Conservation (phyloP, 495 filamentous ascomycete genomes). For the Podospora comata region DNA sequence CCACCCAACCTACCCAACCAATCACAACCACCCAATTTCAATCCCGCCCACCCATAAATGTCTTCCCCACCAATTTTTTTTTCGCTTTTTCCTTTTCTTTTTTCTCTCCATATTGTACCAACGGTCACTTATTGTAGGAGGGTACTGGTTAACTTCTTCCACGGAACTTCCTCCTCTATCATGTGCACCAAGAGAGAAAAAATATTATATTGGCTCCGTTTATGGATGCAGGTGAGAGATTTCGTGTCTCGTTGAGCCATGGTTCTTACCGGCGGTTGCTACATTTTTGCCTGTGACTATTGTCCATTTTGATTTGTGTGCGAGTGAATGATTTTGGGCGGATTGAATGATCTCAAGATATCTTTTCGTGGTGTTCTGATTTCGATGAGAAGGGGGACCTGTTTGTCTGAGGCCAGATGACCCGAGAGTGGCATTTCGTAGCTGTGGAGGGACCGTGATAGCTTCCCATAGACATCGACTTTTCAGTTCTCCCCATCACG, state of each 20-base stretch:
- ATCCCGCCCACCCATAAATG: slow-evolving; percentile 25
- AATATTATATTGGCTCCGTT: slow-evolving; percentile 46
- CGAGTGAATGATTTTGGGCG: neutral
- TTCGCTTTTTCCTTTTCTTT: slow-evolving; percentile 32
- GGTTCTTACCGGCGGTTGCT: slow-evolving; percentile 62
- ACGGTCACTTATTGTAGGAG: slow-evolving; percentile 89
- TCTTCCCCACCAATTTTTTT: slow-evolving; percentile 17
- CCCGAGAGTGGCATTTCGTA: no score
- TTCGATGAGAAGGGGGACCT: no score
- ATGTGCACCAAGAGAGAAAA: slow-evolving; percentile 59
- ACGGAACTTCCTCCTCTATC: slow-evolving; percentile 58
- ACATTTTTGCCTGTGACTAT: slow-evolving; percentile 35
- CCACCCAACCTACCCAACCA: slow-evolving; percentile 18
- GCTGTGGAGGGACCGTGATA: no score
- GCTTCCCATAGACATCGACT: no score
- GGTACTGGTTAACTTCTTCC: slow-evolving; percentile 32
- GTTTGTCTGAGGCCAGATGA: no score
- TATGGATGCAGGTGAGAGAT: slow-evolving; percentile 58
- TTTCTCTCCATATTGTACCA: slow-evolving; percentile 55
- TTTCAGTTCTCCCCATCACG: no score
- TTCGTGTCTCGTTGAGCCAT: slow-evolving; percentile 46
- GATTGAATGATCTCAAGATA: no score
- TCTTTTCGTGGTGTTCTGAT: no score
- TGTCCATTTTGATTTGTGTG: slow-evolving; percentile 1
- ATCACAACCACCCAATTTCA: slow-evolving; percentile 28